Conservation (phyloP, 2,329 filamentous ascomycete species). For the Penicillium sp. region DNA sequence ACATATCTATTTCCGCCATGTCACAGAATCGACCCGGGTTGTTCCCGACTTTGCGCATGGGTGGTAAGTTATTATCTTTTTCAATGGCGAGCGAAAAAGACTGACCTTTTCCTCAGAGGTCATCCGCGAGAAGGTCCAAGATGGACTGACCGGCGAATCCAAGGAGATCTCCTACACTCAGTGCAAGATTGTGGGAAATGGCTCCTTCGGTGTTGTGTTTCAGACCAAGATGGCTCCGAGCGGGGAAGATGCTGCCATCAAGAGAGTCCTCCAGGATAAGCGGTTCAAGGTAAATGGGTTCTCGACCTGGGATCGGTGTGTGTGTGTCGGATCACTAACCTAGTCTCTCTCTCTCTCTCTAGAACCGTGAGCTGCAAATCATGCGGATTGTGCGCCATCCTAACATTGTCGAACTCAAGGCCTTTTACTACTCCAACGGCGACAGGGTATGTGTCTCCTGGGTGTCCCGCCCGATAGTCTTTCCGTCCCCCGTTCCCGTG, state of each 20-base stretch:
- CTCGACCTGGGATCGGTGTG: neutral
- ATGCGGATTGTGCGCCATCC: constrained; percentile 99
- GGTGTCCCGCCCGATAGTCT: neutral
- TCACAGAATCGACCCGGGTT: constrained; percentile 89
- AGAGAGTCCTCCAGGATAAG: constrained; percentile 98
- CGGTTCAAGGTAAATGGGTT: constrained; percentile 80
- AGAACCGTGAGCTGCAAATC: constrained; percentile 99
- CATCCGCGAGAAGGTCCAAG: constrained; percentile 97
- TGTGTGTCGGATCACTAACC: constrained; percentile 31
- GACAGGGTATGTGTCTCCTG: constrained; percentile 70
- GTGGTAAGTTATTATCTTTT: constrained; percentile 66
- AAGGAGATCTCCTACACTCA: constrained; percentile 97
- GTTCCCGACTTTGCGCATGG: constrained; percentile 89
- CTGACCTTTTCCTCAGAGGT: constrained; percentile 60
- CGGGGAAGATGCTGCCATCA: constrained; percentile 97
- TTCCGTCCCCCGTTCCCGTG: constrained; percentile 5
- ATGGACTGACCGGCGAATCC: constrained; percentile 94
- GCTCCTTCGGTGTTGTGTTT: constrained; percentile 97
- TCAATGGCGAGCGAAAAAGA: constrained; percentile 22
- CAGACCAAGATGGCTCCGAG: constrained; percentile 98
- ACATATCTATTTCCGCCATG: constrained; percentile 56
- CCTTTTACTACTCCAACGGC: constrained; percentile 99
- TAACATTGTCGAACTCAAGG: constrained; percentile 98
- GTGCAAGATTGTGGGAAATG: constrained; percentile 99
- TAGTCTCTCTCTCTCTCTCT: constrained; percentile 11